Percentiles rank a stretch among this genome's conserved stretches.
These are phyloP conservation scores for Acanthamoeba triangularis DNA, from an alignment of 208 protist genomes.

Conservation along the genomic window DNA sequence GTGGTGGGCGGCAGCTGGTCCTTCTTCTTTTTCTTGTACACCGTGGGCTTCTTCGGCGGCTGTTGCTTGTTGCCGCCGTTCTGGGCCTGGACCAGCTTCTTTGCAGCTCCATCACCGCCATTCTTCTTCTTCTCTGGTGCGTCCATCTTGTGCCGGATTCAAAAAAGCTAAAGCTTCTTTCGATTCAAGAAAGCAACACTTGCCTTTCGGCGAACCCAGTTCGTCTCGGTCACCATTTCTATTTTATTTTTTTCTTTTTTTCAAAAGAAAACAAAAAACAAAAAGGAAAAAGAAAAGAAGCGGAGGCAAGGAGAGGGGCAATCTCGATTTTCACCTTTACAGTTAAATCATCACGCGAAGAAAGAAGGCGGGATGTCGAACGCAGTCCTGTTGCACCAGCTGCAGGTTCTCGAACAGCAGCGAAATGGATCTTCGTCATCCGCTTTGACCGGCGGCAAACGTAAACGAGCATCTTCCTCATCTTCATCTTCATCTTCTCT, in stretches of 20 bases:
- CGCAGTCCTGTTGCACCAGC: conserved; percentile 39
- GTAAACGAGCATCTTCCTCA: not conserved
- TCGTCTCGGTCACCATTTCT: too few species aligned
- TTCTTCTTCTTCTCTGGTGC: conserved; percentile 9
- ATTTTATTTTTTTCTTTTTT: too few species aligned
- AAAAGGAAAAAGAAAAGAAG: too few species aligned
- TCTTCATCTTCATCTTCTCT: not conserved
- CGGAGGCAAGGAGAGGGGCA: not conserved
- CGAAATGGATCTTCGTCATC: not conserved
- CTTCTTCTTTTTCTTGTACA: conserved; percentile 29
- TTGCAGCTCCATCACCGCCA: not conserved
- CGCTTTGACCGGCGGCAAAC: not conserved
- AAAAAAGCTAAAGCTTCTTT: too few species aligned
- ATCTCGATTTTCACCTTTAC: not conserved
- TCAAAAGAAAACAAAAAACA: too few species aligned
- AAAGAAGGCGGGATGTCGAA: not conserved
- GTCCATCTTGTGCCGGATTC: not conserved
- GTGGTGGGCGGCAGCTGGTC: conserved; percentile 4
- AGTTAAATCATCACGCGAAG: not conserved
- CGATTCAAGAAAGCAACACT: not conserved
- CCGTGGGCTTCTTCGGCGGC: not conserved
- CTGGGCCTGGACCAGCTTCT: not conserved
- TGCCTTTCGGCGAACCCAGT: not conserved
- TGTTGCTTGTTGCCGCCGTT: not conserved
- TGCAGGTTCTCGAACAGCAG: conserved; percentile 16